Evolutionary conservation across 306 rosid species (phyloP).

Genomic region (Ochetophila trinervis): DNA sequence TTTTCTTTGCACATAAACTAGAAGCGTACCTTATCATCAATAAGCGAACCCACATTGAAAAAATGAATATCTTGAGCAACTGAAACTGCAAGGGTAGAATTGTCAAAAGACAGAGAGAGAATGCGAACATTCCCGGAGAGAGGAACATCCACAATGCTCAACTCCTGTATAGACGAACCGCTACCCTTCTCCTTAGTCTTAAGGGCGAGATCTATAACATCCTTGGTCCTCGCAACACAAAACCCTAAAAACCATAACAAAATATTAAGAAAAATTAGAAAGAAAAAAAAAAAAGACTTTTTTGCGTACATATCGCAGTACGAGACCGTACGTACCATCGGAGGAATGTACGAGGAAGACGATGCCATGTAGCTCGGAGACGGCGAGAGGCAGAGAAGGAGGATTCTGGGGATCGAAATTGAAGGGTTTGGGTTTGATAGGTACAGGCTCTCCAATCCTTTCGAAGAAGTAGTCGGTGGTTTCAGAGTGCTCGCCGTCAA

Average conservation of each 20-base stretch:
- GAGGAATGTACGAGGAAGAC: constrained; percentile 61
- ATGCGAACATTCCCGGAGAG: constrained; percentile 48
- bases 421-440: constrained; percentile 39
- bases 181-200: constrained; percentile 49
- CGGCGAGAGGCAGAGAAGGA: constrained; percentile 71
- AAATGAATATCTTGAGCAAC: constrained; percentile 40
- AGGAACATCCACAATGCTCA: constrained; percentile 57
- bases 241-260: constrained; percentile 47
- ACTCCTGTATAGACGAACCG: constrained; percentile 49
- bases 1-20: background rate
- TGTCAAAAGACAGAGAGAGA: constrained; percentile 63
- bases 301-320: no score
- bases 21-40: constrained; percentile 38
- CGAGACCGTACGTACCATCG: constrained; percentile 27
- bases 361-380: constrained; percentile 65
- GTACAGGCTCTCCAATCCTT: constrained; percentile 64
- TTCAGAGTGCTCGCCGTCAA: constrained; percentile 44
- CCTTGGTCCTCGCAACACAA: constrained; percentile 60
- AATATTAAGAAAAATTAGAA: background rate
- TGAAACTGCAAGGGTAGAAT: constrained; percentile 57
- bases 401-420: constrained; percentile 38
- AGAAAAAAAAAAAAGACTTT: background rate
- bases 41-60: constrained; percentile 47
- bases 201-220: constrained; percentile 58
- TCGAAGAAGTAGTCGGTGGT: constrained; percentile 56